Conservation (phyloP, 768 basidiomycete species). For the Suillus fuscotomentosus region DNA sequence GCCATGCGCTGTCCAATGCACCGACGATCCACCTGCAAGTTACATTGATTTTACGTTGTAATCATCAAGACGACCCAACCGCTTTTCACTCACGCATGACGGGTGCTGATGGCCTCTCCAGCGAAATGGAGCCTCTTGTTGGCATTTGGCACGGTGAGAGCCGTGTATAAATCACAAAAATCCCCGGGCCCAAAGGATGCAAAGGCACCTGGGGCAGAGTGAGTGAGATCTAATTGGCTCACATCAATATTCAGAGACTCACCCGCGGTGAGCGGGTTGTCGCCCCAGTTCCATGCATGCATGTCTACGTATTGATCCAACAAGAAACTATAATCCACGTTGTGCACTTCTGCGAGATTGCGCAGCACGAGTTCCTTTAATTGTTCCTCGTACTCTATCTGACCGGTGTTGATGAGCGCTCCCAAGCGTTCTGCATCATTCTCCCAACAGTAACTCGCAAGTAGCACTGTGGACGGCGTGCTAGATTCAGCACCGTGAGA, state of each 20-base stretch:
- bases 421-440: conserved; percentile 38
- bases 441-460: conserved; percentile 42
- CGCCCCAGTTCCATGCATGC: conserved; percentile 34
- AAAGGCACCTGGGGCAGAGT: conserved; percentile 30
- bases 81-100: conserved; percentile 25
- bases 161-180: conserved; percentile 31
- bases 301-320: conserved; percentile 20
- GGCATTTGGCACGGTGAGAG: conserved; percentile 31
- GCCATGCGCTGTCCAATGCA: conserved; percentile 37
- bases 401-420: conserved; percentile 24
- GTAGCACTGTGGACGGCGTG: conserved; percentile 28
- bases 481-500: conserved; percentile 31
- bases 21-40: conserved; percentile 36
- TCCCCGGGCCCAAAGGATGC: conserved; percentile 41
- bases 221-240: neutral
- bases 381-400: neutral
- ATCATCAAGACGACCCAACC: neutral
- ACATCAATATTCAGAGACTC: conserved; percentile 2
- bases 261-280: conserved; percentile 32
- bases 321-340: conserved; percentile 20
- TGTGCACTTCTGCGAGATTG: conserved; percentile 20
- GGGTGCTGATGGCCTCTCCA: conserved; percentile 35
- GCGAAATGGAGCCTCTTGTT: conserved; percentile 32
- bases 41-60: neutral
- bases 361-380: conserved; percentile 27